phyloP scores from a whole-genome alignment of 305 asterid species.

The Solanum hybrid region DNA sequence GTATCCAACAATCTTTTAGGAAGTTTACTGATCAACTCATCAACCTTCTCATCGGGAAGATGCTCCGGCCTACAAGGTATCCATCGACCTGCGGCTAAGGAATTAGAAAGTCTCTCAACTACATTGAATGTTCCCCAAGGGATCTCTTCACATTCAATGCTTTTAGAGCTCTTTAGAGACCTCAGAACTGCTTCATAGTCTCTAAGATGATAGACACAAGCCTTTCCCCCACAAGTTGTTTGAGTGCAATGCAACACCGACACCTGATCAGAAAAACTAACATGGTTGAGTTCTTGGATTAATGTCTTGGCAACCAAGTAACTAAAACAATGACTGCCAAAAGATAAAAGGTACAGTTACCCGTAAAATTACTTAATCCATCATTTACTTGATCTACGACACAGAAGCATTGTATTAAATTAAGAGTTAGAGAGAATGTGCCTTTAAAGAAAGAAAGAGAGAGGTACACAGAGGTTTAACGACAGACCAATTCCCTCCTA shows the following conservation, averaged over 20 bases:
- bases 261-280: slow-evolving; percentile 30
- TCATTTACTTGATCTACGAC: background rate
- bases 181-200: slow-evolving; percentile 58
- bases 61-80: slow-evolving; percentile 84
- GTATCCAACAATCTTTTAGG: slow-evolving; percentile 49
- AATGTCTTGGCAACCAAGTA: background rate
- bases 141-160: slow-evolving; percentile 70
- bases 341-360: background rate
- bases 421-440: background rate
- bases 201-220: slow-evolving; percentile 53
- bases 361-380: background rate
- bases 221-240: slow-evolving; percentile 56
- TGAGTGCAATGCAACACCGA: slow-evolving; percentile 70
- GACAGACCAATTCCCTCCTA: background rate
- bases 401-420: background rate
- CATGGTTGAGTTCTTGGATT: background rate
- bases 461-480: background rate
- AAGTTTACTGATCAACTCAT: slow-evolving; percentile 54
- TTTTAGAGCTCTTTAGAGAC: slow-evolving; percentile 52
- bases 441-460: background rate
- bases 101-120: slow-evolving; percentile 60
- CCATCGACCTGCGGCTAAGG: slow-evolving; percentile 53
- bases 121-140: slow-evolving; percentile 84
- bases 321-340: background rate
- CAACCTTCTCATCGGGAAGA: slow-evolving; percentile 71